Evolutionary conservation across 2,329 filamentous ascomycete species (phyloP).

Genomic region (Byssochlamys sp.): DNA sequence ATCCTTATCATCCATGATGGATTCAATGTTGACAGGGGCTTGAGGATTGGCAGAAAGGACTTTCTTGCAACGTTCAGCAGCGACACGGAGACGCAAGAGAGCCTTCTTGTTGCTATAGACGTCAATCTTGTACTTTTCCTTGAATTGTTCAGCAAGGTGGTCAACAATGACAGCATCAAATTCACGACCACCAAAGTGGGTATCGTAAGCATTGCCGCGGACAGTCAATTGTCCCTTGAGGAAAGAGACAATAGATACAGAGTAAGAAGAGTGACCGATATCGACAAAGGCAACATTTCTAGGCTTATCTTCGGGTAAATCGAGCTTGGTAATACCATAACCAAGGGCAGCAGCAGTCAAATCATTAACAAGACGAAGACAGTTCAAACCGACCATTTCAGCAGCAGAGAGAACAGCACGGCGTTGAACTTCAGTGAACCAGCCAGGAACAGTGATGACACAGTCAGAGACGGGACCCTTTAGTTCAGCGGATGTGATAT

Average conservation of each 20-base stretch:
- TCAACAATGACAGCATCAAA: constrained; percentile 92
- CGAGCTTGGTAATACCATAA: constrained; percentile 95
- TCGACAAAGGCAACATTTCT: constrained; percentile 85
- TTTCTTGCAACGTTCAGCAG: constrained; percentile 97
- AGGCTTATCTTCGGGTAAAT: constrained; percentile 92
- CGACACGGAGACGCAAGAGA: constrained; percentile 71
- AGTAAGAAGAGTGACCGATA: constrained; percentile 94
- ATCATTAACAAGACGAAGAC: constrained; percentile 92
- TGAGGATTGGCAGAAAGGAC: constrained; percentile 88
- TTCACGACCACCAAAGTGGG: constrained; percentile 93
- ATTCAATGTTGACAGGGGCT: constrained; percentile 92
- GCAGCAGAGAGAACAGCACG: constrained; percentile 79
- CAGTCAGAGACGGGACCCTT: constrained; percentile 85
- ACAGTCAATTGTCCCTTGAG: constrained; percentile 91
- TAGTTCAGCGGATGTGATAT: constrained; percentile 75
- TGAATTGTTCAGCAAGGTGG: constrained; percentile 91
- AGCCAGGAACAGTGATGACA: constrained; percentile 86
- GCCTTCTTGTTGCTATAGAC: constrained; percentile 86
- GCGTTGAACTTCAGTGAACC: constrained; percentile 94
- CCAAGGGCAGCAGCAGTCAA: constrained; percentile 91
- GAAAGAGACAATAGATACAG: constrained; percentile 88
- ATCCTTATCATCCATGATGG: constrained; percentile 95
- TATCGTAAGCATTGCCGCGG: constrained; percentile 84
- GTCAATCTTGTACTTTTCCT: constrained; percentile 95
- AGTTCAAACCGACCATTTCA: constrained; percentile 86